A percentile compares a stretch with the other conserved stretches of the same genome.
phyloP scores from a whole-genome alignment of 176 grass and related monocot genomes.

The Thinopyrum elongatum region DNA sequence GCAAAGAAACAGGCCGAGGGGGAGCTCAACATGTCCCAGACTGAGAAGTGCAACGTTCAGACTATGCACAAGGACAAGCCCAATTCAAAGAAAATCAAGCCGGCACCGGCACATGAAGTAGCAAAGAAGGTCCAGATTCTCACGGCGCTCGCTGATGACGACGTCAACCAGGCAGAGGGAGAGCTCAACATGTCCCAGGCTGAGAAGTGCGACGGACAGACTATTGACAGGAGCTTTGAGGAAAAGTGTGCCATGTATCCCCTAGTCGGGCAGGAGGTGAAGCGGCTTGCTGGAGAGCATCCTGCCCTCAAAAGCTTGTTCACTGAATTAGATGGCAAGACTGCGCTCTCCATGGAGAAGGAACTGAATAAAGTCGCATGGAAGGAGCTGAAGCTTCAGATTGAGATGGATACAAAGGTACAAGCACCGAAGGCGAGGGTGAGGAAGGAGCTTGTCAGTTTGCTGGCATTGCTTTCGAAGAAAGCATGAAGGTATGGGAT shows the following conservation, averaged over 20 bases:
- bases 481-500: not conserved
- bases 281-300: not conserved
- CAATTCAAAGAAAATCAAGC: not conserved
- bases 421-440: not conserved
- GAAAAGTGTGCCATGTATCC: not conserved
- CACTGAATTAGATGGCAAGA: not conserved
- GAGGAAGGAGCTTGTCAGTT: not conserved
- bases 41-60: too few species aligned
- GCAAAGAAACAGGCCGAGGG: too few species aligned
- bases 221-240: not conserved
- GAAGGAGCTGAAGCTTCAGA: not conserved
- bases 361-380: not conserved
- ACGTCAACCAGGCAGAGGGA: not conserved
- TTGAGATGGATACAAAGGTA: not conserved
- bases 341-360: not conserved
- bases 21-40: not conserved
- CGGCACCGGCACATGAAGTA: not conserved
- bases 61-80: not conserved
- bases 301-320: not conserved
- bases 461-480: not conserved
- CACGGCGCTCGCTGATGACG: not conserved
- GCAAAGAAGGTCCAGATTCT: not conserved
- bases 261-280: not conserved
- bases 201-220: not conserved
- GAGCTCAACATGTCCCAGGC: not conserved